phyloP scores from a whole-genome alignment of 306 rosid genomes.

The Dalbergia cultrata region DNA sequence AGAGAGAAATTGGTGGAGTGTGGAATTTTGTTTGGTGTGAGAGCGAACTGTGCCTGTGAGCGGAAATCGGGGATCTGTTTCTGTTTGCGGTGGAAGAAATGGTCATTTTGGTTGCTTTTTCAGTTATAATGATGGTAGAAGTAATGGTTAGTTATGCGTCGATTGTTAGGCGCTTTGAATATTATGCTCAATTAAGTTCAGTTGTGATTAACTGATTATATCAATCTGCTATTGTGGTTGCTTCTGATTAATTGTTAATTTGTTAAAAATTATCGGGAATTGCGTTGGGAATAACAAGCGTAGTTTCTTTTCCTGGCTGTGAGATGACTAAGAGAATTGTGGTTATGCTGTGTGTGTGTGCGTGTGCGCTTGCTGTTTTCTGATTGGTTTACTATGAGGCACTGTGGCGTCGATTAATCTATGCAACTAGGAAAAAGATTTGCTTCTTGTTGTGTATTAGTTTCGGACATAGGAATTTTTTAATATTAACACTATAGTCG shows the following conservation, averaged over 20 bases:
- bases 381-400: neutral
- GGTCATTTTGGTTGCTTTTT: conserved; percentile 5
- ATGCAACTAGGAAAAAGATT: neutral
- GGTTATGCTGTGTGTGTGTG: neutral
- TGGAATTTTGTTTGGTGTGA: conserved; percentile 8
- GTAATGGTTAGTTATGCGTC: neutral
- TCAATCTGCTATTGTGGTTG: conserved; percentile 4
- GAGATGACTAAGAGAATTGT: conserved; percentile 9
- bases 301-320: neutral
- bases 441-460: neutral
- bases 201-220: neutral
- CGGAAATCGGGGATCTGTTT: conserved; percentile 33
- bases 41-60: conserved; percentile 21
- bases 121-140: conserved; percentile 6
- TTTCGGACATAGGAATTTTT: neutral
- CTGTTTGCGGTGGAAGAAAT: conserved; percentile 19
- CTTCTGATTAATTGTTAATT: conserved; percentile 18
- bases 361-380: too few relatives aligned
- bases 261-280: neutral
- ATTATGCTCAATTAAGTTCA: neutral
- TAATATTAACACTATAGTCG: neutral
- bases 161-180: neutral
- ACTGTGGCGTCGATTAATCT: too few relatives aligned
- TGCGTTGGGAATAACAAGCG: neutral
- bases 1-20: neutral